phyloP scores from a whole-genome alignment of 2,329 filamentous ascomycete species.

The Pseudogymnoascus destructans region DNA sequence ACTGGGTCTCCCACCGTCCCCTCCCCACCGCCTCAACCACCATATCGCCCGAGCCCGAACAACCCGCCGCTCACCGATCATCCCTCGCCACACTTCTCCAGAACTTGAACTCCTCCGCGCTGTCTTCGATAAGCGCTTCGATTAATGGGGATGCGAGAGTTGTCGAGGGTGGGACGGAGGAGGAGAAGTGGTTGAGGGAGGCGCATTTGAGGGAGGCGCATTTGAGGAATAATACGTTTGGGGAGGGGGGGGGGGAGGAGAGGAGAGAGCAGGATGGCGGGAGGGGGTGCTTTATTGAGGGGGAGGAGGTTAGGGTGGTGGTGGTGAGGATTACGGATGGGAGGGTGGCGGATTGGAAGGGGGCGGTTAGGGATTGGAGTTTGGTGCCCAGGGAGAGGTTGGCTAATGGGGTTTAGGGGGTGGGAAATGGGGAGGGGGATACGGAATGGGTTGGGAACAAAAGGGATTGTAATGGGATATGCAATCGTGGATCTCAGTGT shows the following conservation, averaged over 20 bases:
- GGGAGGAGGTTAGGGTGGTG: slow-evolving; percentile 75
- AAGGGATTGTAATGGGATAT: neutral
- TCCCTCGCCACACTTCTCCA: slow-evolving; percentile 72
- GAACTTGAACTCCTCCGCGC: slow-evolving; percentile 78
- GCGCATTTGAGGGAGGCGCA: slow-evolving; percentile 86
- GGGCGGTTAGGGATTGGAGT: slow-evolving; percentile 71
- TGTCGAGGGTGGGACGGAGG: slow-evolving; percentile 57
- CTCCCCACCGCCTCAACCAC: slow-evolving; percentile 56
- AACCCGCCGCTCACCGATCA: slow-evolving; percentile 35
- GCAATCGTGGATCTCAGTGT: neutral
- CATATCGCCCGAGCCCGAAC: slow-evolving; percentile 46
- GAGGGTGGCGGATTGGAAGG: slow-evolving; percentile 88
- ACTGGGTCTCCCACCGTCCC: slow-evolving; percentile 91
- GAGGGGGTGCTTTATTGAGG: slow-evolving; percentile 58
- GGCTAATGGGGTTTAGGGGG: slow-evolving; percentile 18
- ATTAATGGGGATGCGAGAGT: slow-evolving; percentile 81
- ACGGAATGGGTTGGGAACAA: neutral
- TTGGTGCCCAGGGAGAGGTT: slow-evolving; percentile 16
- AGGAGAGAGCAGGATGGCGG: slow-evolving; percentile 34
- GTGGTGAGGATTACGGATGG: slow-evolving; percentile 75
- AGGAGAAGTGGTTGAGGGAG: slow-evolving; percentile 73
- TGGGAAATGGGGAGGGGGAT: neutral
- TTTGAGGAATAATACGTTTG: slow-evolving; percentile 85
- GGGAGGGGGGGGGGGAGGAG: slow-evolving; percentile 40
- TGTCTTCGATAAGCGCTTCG: slow-evolving; percentile 81